phyloP scores from a whole-genome alignment of 148 eudicot species.

The Polygonum maritimum region DNA sequence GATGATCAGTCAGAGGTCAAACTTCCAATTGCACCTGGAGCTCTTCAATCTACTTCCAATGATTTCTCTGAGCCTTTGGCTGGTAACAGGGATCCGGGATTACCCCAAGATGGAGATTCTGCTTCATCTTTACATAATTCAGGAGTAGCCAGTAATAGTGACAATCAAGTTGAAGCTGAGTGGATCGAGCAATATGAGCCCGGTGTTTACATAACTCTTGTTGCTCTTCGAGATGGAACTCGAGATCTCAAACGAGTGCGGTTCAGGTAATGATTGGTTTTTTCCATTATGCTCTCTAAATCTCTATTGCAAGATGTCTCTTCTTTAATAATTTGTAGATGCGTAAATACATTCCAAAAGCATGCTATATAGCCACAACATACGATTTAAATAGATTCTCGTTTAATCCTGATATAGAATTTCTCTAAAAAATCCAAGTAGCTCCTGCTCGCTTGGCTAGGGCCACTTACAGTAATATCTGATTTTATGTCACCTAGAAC shows the following conservation, averaged over 20 bases:
- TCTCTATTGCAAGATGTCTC: neutral
- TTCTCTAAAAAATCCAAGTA: no score
- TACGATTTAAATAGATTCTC: no score
- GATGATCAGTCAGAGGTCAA: slow-evolving; percentile 29
- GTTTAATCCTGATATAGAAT: no score
- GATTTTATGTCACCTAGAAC: no score
- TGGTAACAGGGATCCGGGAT: slow-evolving; percentile 21
- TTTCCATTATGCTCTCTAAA: neutral
- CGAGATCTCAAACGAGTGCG: slow-evolving; percentile 98
- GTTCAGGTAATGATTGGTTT: slow-evolving; percentile 53
- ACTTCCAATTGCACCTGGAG: slow-evolving; percentile 27
- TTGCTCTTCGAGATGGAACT: slow-evolving; percentile 85
- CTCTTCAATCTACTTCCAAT: slow-evolving; percentile 25
- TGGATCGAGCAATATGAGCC: slow-evolving; percentile 98
- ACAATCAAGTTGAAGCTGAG: slow-evolving; percentile 71
- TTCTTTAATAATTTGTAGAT: no score
- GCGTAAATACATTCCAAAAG: no score
- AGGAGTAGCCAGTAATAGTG: neutral
- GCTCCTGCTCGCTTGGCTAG: no score
- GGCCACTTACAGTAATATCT: no score
- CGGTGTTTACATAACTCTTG: slow-evolving; percentile 88
- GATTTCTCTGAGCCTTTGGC: slow-evolving; percentile 36
- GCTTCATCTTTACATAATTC: slow-evolving; percentile 25
- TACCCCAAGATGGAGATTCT: slow-evolving; percentile 30
- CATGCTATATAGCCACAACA: no score